Conservation (phyloP, 73 alveolate species). For the Paramecium pentaurelia region DNA sequence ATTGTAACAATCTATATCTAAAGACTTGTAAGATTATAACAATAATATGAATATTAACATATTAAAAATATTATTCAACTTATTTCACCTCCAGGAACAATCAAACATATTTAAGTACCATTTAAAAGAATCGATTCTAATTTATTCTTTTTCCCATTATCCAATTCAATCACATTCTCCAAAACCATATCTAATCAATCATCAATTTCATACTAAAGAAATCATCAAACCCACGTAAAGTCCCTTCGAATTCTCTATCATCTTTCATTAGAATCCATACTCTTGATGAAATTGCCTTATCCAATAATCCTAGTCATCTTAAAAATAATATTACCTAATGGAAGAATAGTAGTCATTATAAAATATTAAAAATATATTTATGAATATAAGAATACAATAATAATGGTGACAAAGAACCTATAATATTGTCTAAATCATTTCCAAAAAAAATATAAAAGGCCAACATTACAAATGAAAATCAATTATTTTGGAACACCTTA, state of each 20-base stretch:
- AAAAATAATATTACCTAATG: background rate
- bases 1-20: background rate
- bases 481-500: background rate
- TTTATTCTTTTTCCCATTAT: constrained; percentile 28
- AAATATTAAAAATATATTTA: background rate
- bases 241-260: constrained; percentile 68
- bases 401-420: background rate
- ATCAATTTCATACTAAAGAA: constrained; percentile 11
- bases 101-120: constrained; percentile 46
- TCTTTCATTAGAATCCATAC: constrained; percentile 72
- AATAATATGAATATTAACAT: background rate
- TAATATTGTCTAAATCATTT: background rate
- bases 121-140: constrained; percentile 38
- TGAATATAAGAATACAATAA: background rate
- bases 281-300: constrained; percentile 66
- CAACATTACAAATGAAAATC: background rate
- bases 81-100: constrained; percentile 40
- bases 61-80: background rate
- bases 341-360: constrained; percentile 2
- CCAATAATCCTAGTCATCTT: constrained; percentile 51
- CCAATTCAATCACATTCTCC: constrained; percentile 72
- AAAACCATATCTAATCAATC: constrained; percentile 63
- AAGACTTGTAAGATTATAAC: background rate
- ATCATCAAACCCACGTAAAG: constrained; percentile 76
- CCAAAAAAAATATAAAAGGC: background rate